These are phyloP conservation scores for Isoetes taiwanensis DNA, from an alignment of 75 land plant genomes.

Conservation along the genomic window DNA sequence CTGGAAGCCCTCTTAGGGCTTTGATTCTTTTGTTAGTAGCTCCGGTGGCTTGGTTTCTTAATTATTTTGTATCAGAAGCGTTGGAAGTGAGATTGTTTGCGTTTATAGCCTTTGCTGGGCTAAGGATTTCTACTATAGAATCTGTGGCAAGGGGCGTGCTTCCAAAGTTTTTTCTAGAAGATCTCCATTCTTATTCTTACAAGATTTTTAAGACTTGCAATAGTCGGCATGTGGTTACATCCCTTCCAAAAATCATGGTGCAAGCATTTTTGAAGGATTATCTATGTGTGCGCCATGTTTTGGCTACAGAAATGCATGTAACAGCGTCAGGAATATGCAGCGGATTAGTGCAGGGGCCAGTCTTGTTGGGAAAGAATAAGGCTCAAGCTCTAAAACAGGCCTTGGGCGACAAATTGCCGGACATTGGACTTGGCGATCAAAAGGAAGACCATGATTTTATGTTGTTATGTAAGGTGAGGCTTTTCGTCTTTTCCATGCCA, in stretches of 20 bases:
- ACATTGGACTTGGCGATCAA: constrained; percentile 5
- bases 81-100: constrained; percentile 43
- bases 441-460: not conserved
- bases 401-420: not conserved
- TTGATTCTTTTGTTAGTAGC: constrained; percentile 34
- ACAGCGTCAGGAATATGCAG: not conserved
- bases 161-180: constrained; percentile 52
- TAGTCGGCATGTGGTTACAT: constrained; percentile 45
- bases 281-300: constrained; percentile 36
- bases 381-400: not conserved
- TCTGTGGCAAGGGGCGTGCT: constrained; percentile 60
- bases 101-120: constrained; percentile 43
- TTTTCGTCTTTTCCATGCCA: not conserved
- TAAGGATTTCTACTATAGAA: constrained; percentile 39
- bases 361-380: constrained; percentile 6
- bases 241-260: constrained; percentile 74
- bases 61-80: constrained; percentile 50
- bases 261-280: constrained; percentile 55
- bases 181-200: constrained; percentile 53
- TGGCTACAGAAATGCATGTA: constrained; percentile 47
- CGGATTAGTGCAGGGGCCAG: not conserved
- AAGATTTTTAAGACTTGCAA: constrained; percentile 49
- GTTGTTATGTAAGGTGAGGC: not conserved
- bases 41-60: constrained; percentile 37
- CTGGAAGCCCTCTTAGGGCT: constrained; percentile 40